Base-by-base conservation (phyloP, 352 stramenopile species). In the Blastocystis sp. region DNA sequence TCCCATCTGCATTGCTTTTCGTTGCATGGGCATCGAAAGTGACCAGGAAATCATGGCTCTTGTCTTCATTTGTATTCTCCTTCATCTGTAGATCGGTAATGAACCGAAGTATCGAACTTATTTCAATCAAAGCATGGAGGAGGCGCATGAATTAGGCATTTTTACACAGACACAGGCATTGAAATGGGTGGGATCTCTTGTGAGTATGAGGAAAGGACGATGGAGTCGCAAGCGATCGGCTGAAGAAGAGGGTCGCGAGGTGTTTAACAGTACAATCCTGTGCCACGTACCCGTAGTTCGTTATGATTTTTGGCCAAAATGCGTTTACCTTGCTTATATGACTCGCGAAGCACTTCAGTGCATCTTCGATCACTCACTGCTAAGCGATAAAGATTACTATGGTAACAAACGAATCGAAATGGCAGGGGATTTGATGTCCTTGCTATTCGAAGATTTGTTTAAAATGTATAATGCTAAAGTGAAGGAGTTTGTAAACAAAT, bases 371-470 rank as follows among this genome's bases (percentile, higher is more conserved):
- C 82, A 87, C 24, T 39, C 64, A 54, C 65, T 92, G 24, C 92
- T 99, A 68, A 96, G 98, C 91, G 96, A 99, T 92, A 98, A 99
- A 91, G 97, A 99, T 92, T 99, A 99, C 92, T 99, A 99, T 90
- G 97, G 97, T 30, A 99, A 99, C 92, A 99, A 99, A 92, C 94
- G 97, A 70, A 92, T 99, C n/a, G 97, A 99, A 91, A 93, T 99
- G 30, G 96, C 97, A 9, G 97, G 97, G 34, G 97, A 98, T 92
- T 92, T 99, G 64, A 93, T 99, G 20, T 98, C 95, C 41, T 92
- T 99, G 55, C 93, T 99, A 16, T 99, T 99, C 93, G 97, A 99
- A 92, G 96, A 98, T 92, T 75, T 98, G 18, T 98, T 98, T 92
- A 98, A 98, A 92, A 93, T 96, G 37, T 99, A 99, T 92, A 99